Percentiles rank a stretch among this genome's conserved stretches.
Conservation (phyloP, 306 rosid genomes). For the Fagus sylvatica region DNA sequence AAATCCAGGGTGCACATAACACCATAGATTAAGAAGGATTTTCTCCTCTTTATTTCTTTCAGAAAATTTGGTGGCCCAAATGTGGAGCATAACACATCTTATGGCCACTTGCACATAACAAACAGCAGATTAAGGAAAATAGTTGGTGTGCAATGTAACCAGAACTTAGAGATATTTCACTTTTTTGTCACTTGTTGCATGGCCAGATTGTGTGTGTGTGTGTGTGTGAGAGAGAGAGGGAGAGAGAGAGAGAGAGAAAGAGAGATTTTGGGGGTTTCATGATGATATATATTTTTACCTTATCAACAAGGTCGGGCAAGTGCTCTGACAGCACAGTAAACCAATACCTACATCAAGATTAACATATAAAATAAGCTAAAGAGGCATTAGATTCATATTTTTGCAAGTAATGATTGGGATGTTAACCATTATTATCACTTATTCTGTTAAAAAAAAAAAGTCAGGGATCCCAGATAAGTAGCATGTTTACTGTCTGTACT, state of each 20-base stretch:
- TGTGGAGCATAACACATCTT: too few species aligned
- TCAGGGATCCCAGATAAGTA: constrained; percentile 8
- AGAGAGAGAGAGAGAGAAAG: not conserved
- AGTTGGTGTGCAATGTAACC: not conserved
- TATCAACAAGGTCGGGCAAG: constrained; percentile 91
- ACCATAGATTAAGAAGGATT: not conserved
- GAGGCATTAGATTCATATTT: constrained; percentile 15
- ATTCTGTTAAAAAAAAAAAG: not conserved
- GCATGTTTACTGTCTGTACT: constrained; percentile 30
- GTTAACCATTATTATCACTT: not conserved
- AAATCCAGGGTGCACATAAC: constrained; percentile 6
- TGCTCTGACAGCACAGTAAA: constrained; percentile 81
- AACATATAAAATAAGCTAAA: constrained; percentile 25
- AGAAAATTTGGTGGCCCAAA: not conserved
- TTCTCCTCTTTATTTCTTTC: not conserved
- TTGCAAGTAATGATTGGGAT: constrained; percentile 5
- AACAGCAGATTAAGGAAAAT: not conserved
- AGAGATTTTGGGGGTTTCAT: not conserved
- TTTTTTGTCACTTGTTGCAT: not conserved
- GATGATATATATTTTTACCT: constrained; percentile 47
- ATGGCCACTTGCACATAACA: too few species aligned
- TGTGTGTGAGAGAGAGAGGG: not conserved
- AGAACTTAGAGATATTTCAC: not conserved
- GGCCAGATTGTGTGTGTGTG: not conserved
- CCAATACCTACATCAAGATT: constrained; percentile 75